Conservation (phyloP, 2,329 filamentous ascomycete genomes). For the Thermothelomyces thermophilus region DNA sequence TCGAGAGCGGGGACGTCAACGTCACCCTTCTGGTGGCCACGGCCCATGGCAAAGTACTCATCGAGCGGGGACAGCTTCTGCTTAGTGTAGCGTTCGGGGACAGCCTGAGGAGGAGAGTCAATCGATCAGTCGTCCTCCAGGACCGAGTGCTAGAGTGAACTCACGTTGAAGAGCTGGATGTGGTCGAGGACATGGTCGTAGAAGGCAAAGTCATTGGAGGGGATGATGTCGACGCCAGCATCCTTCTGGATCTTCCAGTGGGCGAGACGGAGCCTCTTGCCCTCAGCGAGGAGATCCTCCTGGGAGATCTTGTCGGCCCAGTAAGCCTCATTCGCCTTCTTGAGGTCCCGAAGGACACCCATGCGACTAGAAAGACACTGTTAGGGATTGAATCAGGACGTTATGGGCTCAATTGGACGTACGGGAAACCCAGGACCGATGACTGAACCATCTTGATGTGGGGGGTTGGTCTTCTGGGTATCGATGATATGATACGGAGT, state of each 20-base stretch:
- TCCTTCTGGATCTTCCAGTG: conserved; percentile 99
- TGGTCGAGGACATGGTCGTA: conserved; percentile 98
- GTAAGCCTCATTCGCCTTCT: conserved; percentile 98
- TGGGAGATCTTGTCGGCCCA: conserved; percentile 94
- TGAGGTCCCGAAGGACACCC: conserved; percentile 96
- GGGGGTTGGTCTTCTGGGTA: conserved; percentile 16
- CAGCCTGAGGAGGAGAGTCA: conserved; percentile 50
- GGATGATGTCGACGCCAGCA: conserved; percentile 94
- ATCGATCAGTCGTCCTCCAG: too few relatives aligned
- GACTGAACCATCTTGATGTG: conserved; percentile 51
- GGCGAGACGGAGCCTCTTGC: conserved; percentile 89
- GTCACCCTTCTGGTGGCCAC: conserved; percentile 92
- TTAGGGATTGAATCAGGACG: conserved; percentile 52
- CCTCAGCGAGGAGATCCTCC: conserved; percentile 84
- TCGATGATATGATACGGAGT: conserved; percentile 14
- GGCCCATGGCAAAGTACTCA: conserved; percentile 99
- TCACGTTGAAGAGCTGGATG: conserved; percentile 94
- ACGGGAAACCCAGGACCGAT: conserved; percentile 89
- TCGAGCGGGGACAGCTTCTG: conserved; percentile 82
- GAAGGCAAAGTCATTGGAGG: conserved; percentile 98
- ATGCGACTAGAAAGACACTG: conserved; percentile 57
- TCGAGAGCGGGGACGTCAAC: conserved; percentile 91
- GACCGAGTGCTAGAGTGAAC: conserved; percentile 29
- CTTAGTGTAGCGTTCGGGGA: conserved; percentile 89
- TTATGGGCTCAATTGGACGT: conserved; percentile 32